A percentile compares a stretch with the other conserved stretches of the same genome.
Evolutionary conservation across 129 eudicot species (phyloP).

Genomic region (Helichrysum umbraculigerum): DNA sequence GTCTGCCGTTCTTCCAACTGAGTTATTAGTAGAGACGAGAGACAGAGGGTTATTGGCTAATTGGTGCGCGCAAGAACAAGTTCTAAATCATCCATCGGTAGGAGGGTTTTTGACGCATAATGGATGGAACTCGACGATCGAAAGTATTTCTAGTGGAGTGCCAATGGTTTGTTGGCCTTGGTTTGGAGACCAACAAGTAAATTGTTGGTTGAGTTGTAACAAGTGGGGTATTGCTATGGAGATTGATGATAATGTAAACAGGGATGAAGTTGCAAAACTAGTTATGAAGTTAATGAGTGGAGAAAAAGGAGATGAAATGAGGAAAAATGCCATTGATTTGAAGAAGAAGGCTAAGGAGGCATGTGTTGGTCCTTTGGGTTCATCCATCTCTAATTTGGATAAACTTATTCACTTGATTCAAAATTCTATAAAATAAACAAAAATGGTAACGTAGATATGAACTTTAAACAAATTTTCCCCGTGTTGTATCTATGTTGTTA

Average conservation of each 20-base stretch:
- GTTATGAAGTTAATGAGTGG: slow-evolving; percentile 27
- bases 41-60: slow-evolving; percentile 20
- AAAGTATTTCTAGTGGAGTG: neutral
- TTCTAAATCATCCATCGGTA: neutral
- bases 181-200: slow-evolving; percentile 27
- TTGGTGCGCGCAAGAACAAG: slow-evolving; percentile 34
- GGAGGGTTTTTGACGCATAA: slow-evolving; percentile 29
- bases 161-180: slow-evolving; percentile 35
- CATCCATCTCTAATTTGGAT: slow-evolving; percentile 35
- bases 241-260: slow-evolving; percentile 40
- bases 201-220: slow-evolving; percentile 25
- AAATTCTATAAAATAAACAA: neutral
- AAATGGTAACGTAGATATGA: neutral
- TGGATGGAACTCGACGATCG: slow-evolving; percentile 21
- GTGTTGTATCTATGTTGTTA: too few species aligned
- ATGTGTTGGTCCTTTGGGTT: slow-evolving; percentile 12
- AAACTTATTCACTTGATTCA: slow-evolving; percentile 24
- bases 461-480: neutral
- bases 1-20: slow-evolving; percentile 14
- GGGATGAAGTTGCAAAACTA: slow-evolving; percentile 3
- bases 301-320: slow-evolving; percentile 25
- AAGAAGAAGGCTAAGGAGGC: slow-evolving; percentile 24
- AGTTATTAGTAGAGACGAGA: slow-evolving; percentile 13
- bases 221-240: slow-evolving; percentile 22
- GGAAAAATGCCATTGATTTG: slow-evolving; percentile 10